Base-by-base conservation (phyloP, 2,329 filamentous ascomycete genomes). In the Beauveria asiatica region DNA sequence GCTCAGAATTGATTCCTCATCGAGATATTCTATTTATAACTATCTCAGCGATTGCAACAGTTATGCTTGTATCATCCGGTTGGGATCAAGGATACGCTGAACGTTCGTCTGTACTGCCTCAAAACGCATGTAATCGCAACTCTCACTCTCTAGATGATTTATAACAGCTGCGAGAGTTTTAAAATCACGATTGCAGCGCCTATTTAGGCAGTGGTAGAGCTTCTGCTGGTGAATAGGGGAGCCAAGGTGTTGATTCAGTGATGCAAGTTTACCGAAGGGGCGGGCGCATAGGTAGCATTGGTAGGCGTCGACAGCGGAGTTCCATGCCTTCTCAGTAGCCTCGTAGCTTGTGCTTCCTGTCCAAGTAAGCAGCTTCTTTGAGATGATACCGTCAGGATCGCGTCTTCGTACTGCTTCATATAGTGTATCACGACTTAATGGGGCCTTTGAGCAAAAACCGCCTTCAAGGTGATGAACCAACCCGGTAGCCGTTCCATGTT, bases 181-280 rank as follows among this genome's bases (percentile, higher is more conserved):
- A 60, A 78, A 79, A 11, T 79, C 70, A 16, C 49, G 64, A 1
- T 33, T 25, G 59, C 76, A 78, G 13, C 3, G 4, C 1, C 37
- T 50, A 4, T 75, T 73, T 0, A 73, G 75, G 51, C 76, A 80
- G 60, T 76, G 73, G 52, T 78, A 78, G 9, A 77, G 62, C 0
- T 64, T 60, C 52, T 75, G 67, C 53, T 55, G 52, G 59, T 79
- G 67, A 9, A 55, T 70, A 33, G 78, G 73, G 1, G 83, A 86
- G 46, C 74, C 76, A 2, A 87, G 68, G 64, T 87, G 83, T 56
- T 76, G 71, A 52, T 80, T 80, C 3, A 87, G 72, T 0, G 65
- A 65, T 0, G 49, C 17, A 0, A 74, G 57, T 0, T 56, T 61
- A 0, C 30, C 55, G 63, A 83, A 87, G 0, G 65, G 30, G 9